Conservation (phyloP, 495 filamentous ascomycete genomes). For the Podospora tetraspora region DNA sequence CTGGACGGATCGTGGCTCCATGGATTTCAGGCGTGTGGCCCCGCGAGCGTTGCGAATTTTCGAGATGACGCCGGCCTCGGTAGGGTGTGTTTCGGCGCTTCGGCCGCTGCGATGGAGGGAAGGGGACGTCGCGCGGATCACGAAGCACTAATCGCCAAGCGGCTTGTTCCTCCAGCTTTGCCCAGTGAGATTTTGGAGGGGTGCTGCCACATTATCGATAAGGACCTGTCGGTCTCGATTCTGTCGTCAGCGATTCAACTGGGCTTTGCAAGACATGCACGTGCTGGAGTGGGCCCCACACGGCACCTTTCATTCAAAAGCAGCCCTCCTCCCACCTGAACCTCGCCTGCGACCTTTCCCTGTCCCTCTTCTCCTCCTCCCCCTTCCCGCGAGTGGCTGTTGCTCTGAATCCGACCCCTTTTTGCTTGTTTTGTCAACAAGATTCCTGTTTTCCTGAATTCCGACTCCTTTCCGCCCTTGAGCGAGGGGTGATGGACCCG, state of each 20-base stretch:
- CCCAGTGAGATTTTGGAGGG: background rate
- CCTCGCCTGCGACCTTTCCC: background rate
- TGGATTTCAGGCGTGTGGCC: background rate
- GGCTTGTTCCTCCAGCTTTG: background rate
- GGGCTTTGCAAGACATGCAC: slow-evolving; percentile 9
- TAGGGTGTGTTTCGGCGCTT: background rate
- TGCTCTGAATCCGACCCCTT: background rate
- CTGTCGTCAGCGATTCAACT: background rate
- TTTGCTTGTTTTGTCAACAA: background rate
- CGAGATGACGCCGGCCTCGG: background rate
- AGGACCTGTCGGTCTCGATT: background rate
- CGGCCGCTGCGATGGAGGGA: background rate
- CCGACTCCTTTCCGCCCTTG: background rate
- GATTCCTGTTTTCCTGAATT: background rate
- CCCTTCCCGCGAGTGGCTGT: background rate
- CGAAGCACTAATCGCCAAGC: background rate
- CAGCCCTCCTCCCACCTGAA: slow-evolving; percentile 20
- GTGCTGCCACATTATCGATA: slow-evolving; percentile 2
- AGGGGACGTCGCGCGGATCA: background rate
- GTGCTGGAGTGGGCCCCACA: slow-evolving; percentile 18
- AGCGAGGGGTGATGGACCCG: background rate
- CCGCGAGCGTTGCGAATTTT: background rate
- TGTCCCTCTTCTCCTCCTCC: slow-evolving; percentile 13
- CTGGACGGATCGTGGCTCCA: background rate
- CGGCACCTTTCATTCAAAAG: slow-evolving; percentile 29